Conservation (phyloP, 768 basidiomycete species). For the Austroboletus eburneus region DNA sequence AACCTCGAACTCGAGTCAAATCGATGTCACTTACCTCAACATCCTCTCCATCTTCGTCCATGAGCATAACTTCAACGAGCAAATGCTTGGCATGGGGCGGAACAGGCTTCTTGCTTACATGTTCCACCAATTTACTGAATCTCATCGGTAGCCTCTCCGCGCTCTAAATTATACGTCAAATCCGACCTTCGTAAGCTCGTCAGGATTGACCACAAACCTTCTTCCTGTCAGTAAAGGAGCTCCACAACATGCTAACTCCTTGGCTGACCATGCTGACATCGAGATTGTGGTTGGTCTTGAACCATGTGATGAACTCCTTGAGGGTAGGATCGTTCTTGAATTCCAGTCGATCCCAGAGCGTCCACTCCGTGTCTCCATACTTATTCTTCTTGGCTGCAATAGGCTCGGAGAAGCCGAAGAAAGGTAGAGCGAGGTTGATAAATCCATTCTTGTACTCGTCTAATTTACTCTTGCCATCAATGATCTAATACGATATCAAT, state of each 20-base stretch:
- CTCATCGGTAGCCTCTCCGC: conserved; percentile 85
- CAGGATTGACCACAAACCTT: conserved; percentile 53
- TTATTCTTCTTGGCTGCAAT: conserved; percentile 86
- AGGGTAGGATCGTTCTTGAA: conserved; percentile 88
- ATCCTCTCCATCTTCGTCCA: conserved; percentile 89
- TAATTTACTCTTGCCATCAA: conserved; percentile 90
- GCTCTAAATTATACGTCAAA: conserved; percentile 46
- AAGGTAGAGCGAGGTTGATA: conserved; percentile 94
- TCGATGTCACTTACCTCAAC: conserved; percentile 63
- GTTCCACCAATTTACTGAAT: conserved; percentile 88
- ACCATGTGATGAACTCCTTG: conserved; percentile 78
- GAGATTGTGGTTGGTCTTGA: conserved; percentile 79
- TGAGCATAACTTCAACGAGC: conserved; percentile 91
- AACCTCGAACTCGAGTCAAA: background rate
- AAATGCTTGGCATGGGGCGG: conserved; percentile 79
- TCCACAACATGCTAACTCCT: conserved; percentile 98
- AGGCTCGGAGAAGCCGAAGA: conserved; percentile 99
- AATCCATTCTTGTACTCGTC: conserved; percentile 99
- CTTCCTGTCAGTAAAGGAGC: conserved; percentile 86
- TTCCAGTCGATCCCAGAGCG: conserved; percentile 96
- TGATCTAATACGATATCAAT: conserved; percentile 53
- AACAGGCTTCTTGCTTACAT: conserved; percentile 92
- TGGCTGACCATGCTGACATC: conserved; percentile 95
- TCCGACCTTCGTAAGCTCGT: background rate
- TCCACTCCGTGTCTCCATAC: conserved; percentile 89